Evolutionary conservation across 2,329 filamentous ascomycete genomes (phyloP).

Genomic region (Lizonia empirigonia): DNA sequence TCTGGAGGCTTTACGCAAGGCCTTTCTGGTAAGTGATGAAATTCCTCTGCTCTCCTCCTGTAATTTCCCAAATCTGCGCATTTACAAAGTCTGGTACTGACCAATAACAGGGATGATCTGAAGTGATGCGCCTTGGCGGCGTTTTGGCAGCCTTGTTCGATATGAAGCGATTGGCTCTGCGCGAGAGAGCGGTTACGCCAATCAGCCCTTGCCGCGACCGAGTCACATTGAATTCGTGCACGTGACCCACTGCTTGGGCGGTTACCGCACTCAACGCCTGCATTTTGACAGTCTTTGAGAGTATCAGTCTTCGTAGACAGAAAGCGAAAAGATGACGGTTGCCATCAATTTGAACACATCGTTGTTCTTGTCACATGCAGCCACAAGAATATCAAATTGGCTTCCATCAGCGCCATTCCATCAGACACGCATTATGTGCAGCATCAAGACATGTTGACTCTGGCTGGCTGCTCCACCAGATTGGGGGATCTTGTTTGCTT

Average conservation of each 20-base stretch:
- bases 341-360: too few species aligned
- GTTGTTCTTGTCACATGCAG: neutral
- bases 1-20: constrained; percentile 23
- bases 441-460: neutral
- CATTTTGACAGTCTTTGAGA: too few species aligned
- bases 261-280: neutral
- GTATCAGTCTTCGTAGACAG: too few species aligned
- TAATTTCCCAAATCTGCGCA: neutral
- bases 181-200: constrained; percentile 17
- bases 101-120: neutral
- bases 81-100: neutral
- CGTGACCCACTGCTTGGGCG: constrained; percentile 6
- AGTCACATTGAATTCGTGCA: constrained; percentile 20
- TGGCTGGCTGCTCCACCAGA: too few species aligned
- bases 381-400: neutral
- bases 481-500: too few species aligned
- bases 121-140: neutral
- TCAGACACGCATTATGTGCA: neutral
- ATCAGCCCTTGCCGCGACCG: constrained; percentile 27
- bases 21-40: constrained; percentile 5
- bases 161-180: constrained; percentile 32
- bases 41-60: constrained; percentile 15
- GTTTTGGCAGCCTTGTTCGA: constrained; percentile 3
- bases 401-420: neutral
- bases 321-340: neutral